These are phyloP conservation scores for Leishmania tropica DNA, from an alignment of 208 protist species.

Conservation along the genomic window DNA sequence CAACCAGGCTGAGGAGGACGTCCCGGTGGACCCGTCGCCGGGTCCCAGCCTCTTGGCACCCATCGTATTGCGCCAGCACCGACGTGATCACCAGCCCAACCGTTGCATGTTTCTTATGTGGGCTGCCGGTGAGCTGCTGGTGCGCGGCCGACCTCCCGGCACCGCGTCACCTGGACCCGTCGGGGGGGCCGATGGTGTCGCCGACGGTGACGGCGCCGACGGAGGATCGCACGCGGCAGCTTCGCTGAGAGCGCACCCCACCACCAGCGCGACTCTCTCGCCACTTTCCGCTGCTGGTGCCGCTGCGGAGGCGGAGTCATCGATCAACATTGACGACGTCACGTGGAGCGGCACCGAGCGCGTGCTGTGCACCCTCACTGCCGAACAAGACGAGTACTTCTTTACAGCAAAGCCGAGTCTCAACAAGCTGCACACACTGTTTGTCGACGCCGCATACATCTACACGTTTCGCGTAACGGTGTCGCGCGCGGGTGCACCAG, in stretches of 20 bases:
- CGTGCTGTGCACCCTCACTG: slow-evolving; percentile 78
- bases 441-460: slow-evolving; percentile 72
- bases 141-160: background rate
- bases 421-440: slow-evolving; percentile 67
- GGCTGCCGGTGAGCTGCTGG: slow-evolving; percentile 44
- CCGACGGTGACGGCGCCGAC: background rate
- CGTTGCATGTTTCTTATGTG: slow-evolving; percentile 81
- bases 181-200: background rate
- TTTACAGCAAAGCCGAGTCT: slow-evolving; percentile 72
- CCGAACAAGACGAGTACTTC: slow-evolving; percentile 48
- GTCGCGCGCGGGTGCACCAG: background rate
- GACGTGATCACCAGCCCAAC: slow-evolving; percentile 56
- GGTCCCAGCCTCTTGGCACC: slow-evolving; percentile 54
- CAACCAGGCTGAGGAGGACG: slow-evolving; percentile 53
- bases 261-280: background rate
- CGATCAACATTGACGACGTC: slow-evolving; percentile 19
- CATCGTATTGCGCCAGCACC: slow-evolving; percentile 68
- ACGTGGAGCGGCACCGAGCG: slow-evolving; percentile 61
- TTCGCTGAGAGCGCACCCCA: background rate
- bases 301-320: background rate
- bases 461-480: slow-evolving; percentile 65
- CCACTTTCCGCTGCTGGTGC: background rate
- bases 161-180: background rate
- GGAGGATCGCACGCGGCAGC: background rate
- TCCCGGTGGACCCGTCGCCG: slow-evolving; percentile 64